Conservation (phyloP, 345 rosid species). For the Brassica nigra region DNA sequence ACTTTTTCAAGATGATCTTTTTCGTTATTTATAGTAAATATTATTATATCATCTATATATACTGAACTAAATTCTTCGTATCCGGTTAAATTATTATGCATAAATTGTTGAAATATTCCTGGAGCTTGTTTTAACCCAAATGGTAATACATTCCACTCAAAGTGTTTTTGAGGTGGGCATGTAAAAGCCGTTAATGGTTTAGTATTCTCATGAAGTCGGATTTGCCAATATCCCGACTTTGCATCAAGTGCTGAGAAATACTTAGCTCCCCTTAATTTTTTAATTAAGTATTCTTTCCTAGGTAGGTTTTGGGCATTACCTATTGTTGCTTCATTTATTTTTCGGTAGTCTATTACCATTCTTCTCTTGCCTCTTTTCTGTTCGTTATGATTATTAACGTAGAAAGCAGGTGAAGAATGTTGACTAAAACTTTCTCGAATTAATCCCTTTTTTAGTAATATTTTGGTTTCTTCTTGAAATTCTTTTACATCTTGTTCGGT, state of each 20-base stretch:
- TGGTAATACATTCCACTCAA: background rate
- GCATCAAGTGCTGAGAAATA: background rate
- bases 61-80: background rate
- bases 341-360: background rate
- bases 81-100: background rate
- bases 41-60: background rate
- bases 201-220: background rate
- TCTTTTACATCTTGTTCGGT: background rate
- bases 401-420: background rate
- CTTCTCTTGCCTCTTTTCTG: background rate
- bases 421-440: background rate
- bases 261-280: background rate
- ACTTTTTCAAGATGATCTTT: background rate
- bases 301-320: background rate
- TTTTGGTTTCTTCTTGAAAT: background rate
- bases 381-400: background rate
- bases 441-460: background rate
- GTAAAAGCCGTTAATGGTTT: background rate
- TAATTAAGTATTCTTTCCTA: background rate
- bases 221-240: background rate
- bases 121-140: background rate
- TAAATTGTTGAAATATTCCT: background rate
- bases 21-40: background rate
- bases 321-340: background rate
- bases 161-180: background rate